Conservation (phyloP, 768 basidiomycete genomes). For the Termitomyces sp. region DNA sequence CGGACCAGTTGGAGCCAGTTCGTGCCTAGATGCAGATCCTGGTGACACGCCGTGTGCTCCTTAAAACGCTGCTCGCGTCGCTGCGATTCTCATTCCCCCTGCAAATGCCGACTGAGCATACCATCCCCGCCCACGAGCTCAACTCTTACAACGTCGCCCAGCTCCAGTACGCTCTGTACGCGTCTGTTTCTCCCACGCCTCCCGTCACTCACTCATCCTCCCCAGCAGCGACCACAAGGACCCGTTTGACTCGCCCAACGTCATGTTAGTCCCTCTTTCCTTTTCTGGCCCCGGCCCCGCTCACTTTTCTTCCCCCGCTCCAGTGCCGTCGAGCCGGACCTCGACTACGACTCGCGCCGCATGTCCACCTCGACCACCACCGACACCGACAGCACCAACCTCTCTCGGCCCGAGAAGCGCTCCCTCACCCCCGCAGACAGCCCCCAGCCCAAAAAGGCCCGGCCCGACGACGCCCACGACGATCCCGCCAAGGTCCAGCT, state of each 20-base stretch:
- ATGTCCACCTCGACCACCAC: conserved; percentile 73
- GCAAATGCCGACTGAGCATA: conserved; percentile 64
- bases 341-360: conserved; percentile 61
- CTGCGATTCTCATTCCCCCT: neutral
- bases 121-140: conserved; percentile 32
- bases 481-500: conserved; percentile 54
- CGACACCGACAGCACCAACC: conserved; percentile 61
- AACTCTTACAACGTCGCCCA: conserved; percentile 61
- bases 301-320: conserved; percentile 4
- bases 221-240: conserved; percentile 41
- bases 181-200: too few species aligned
- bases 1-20: too few species aligned
- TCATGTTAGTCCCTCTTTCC: conserved; percentile 35
- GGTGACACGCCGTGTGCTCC: conserved; percentile 17
- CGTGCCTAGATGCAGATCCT: conserved; percentile 19
- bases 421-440: conserved; percentile 52
- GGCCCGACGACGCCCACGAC: conserved; percentile 37
- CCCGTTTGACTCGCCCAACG: conserved; percentile 35
- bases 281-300: neutral
- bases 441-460: conserved; percentile 48
- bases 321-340: conserved; percentile 26
- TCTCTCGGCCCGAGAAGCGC: conserved; percentile 61
- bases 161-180: conserved; percentile 52
- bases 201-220: neutral
- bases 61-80: conserved; percentile 17